Evolutionary conservation across 1,139 yeast genomes (phyloP).

Genomic region (Zygosaccharomyces sapae): DNA sequence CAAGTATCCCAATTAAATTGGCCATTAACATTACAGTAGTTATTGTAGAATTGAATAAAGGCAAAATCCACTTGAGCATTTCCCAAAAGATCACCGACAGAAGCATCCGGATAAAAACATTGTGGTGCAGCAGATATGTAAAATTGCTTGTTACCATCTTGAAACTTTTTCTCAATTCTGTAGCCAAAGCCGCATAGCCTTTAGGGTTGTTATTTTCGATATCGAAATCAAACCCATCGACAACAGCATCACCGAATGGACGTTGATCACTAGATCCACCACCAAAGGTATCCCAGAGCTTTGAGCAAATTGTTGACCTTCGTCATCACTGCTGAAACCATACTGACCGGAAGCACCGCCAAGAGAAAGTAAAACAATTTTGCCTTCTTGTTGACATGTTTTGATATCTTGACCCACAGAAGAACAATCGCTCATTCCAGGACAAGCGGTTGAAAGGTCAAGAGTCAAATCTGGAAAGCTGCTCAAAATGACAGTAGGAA

Average conservation of each 20-base stretch:
- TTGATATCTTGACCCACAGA: slow-evolving; percentile 66
- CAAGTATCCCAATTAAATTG: slow-evolving; percentile 83
- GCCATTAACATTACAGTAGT: slow-evolving; percentile 61
- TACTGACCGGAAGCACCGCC: slow-evolving; percentile 86
- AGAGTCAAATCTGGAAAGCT: slow-evolving; percentile 56
- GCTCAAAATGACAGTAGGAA: slow-evolving; percentile 66
- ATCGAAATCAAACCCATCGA: slow-evolving; percentile 74
- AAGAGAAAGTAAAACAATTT: slow-evolving; percentile 70
- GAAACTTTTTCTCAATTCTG: slow-evolving; percentile 56
- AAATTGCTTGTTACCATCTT: slow-evolving; percentile 56
- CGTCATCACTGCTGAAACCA: slow-evolving; percentile 60
- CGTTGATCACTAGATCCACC: slow-evolving; percentile 60
- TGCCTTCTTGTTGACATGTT: slow-evolving; percentile 79
- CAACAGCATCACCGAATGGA: slow-evolving; percentile 67
- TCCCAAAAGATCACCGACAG: slow-evolving; percentile 63
- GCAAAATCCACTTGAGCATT: slow-evolving; percentile 74
- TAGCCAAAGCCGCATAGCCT: slow-evolving; percentile 62
- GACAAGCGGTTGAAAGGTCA: slow-evolving; percentile 70
- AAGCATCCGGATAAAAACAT: slow-evolving; percentile 87
- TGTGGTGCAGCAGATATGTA: slow-evolving; percentile 94
- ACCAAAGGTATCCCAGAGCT: slow-evolving; percentile 83
- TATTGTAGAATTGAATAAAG: slow-evolving; percentile 90
- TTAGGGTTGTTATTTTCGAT: slow-evolving; percentile 52
- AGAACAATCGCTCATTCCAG: slow-evolving; percentile 58
- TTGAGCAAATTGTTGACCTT: slow-evolving; percentile 68